Base-by-base conservation (phyloP, 441 rosid genomes). In the Raphanus hybrid region DNA sequence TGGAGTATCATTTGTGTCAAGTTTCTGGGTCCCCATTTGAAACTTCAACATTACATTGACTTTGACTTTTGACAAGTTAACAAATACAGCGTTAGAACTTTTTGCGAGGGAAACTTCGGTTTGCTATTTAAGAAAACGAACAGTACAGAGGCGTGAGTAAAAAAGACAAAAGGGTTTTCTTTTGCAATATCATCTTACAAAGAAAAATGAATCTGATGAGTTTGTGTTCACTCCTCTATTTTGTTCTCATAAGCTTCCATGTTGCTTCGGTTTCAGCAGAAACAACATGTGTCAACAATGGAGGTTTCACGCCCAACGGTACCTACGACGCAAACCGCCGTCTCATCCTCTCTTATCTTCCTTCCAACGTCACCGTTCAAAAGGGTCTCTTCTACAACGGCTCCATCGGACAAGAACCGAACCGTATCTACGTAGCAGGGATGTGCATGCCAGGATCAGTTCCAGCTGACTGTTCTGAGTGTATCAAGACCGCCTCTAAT, bases 381-480 rank as follows among this genome's bases (percentile, higher is more conserved):
- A 48, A 63, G 0, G 76, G 72, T 0, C 29, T 79, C 4, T 74
- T 23, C 81, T 73, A 66, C 76, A 73, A 48, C 8, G 61, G 60
- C 26, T 78, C 83, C 0, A 12, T 60, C 3, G 83, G 86, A 29
- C 67, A 67, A 48, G 76, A 75, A 72, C 69, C 77, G 1, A n/a
- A 67, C 68, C 58, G 63, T 0, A 77, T 84, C 48, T 60, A 60
- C 12, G 83, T 73, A 1, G 9, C 15, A 6, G 84, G 76, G 29
- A 80, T 73, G 58, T 89, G 92, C 29, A 75, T 86, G 41, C 80
- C 82, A n/a, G 90, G 86, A 64, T 27, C 82, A 20, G 7, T 14
- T 6, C 34, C 76, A 6, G 81, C 48, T 8, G 80, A 6, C 45
- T 88, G 92, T 78, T 65, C 29, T 9, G 27, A 5, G 0, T 90